Conservation (phyloP, 1,139 yeast genomes). For the Pichia inconspicua region DNA sequence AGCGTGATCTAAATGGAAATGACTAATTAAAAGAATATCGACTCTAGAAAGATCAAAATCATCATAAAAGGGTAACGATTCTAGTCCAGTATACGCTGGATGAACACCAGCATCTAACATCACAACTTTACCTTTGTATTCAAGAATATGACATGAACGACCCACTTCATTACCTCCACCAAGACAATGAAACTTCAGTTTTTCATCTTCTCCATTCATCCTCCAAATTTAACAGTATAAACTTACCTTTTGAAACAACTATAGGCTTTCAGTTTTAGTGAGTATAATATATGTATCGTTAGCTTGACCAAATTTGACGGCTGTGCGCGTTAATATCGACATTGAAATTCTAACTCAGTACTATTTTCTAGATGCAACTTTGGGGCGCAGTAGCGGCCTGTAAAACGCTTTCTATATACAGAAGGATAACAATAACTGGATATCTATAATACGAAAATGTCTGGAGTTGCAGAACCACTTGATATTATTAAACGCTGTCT, state of each 20-base stretch:
- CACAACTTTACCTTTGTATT: conserved; percentile 89
- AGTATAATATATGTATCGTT: too few relatives aligned
- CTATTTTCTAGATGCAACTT: too few relatives aligned
- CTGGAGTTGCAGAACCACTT: conserved; percentile 53
- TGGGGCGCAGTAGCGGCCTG: neutral
- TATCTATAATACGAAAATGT: conserved; percentile 3
- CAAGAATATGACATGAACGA: conserved; percentile 86
- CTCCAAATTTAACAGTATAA: neutral
- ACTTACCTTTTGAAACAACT: too few relatives aligned
- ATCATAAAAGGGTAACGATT: conserved; percentile 90
- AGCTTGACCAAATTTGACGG: neutral
- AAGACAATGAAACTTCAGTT: conserved; percentile 63
- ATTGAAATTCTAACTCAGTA: too few relatives aligned
- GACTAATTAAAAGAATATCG: conserved; percentile 80
- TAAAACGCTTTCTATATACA: too few relatives aligned
- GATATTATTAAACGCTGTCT: conserved; percentile 80
- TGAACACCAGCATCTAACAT: conserved; percentile 98
- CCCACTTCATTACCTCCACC: conserved; percentile 99
- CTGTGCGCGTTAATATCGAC: too few relatives aligned
- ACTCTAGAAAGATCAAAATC: conserved; percentile 85
- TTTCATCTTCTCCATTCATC: conserved; percentile 11
- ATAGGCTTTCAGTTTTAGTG: too few relatives aligned
- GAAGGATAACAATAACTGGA: too few relatives aligned
- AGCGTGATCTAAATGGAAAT: conserved; percentile 95
- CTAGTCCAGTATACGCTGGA: conserved; percentile 87